Evolutionary conservation across 1,284 basidiomycete species (phyloP).

Genomic region (Rhodotorula sp.): DNA sequence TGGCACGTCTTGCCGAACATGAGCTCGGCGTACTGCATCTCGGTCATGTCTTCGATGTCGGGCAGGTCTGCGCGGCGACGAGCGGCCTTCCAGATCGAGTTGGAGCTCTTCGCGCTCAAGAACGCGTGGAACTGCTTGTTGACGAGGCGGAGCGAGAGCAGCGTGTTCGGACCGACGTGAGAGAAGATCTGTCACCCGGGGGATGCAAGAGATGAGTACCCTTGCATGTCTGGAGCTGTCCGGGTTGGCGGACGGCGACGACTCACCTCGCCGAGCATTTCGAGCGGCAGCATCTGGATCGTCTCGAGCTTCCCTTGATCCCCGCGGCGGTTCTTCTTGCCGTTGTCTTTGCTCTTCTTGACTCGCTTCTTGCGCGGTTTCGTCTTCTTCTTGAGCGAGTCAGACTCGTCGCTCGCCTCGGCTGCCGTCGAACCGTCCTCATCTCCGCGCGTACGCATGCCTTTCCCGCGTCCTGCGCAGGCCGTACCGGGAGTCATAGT

Average conservation of each 20-base stretch:
- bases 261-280: conserved; percentile 21
- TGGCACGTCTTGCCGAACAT: conserved; percentile 11
- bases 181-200: conserved; percentile 12
- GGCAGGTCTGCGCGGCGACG: conserved; percentile 1
- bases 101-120: neutral
- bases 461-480: neutral
- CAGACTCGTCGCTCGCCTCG: conserved; percentile 2
- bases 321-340: neutral
- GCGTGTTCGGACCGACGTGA: conserved; percentile 6
- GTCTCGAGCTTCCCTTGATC: neutral
- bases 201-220: no score
- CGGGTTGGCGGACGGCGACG: neutral
- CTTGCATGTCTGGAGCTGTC: no score
- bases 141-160: conserved; percentile 9
- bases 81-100: conserved; percentile 7
- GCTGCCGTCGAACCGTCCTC: neutral
- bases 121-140: conserved; percentile 12
- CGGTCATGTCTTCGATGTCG: neutral
- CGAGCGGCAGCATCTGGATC: conserved; percentile 19
- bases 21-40: conserved; percentile 8
- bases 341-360: neutral
- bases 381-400: neutral
- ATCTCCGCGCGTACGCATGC: neutral
- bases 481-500: neutral
- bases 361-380: neutral